Base-by-base conservation (phyloP, 1,284 basidiomycete species). In the Cryptococcus wingfieldii region DNA sequence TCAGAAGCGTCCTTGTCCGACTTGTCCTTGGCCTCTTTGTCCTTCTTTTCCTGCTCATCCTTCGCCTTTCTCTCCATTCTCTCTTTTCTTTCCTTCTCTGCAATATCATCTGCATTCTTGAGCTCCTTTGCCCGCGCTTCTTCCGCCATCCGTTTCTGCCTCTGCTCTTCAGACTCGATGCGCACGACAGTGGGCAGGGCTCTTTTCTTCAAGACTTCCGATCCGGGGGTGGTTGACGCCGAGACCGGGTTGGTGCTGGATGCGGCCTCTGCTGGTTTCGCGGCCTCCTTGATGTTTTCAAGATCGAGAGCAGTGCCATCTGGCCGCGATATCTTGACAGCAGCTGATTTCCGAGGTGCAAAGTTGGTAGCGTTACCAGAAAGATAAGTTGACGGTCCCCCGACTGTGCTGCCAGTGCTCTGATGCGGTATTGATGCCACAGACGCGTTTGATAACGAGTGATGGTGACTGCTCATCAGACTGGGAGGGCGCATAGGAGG, bases 101-200 rank as follows among this genome's bases (percentile, higher is more conserved):
- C 74, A 53, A 65, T 61, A 54, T 64, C 68, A 52, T 76, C 71
- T 42, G 70, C 59, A 59, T 72, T 64, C 59, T 65, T 68, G 53
- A 72, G 71, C 62, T 65, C 66, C 57, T 68, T 67, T 47, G 62
- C 62, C 46, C 64, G 60, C 41, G 71, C 70, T 47, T 77, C 72
- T 54, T 77, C 76, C n/a, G 70, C 72, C 13, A 78, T 53, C 39
- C 77, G 63, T n/a, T 59, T 59, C 54, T 72, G 71, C 60, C 72
- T 74, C 55, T 79, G 78, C 60, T 81, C 80, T 57, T 79, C 78
- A 0, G 78, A 79, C 69, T 83, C 82, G 48, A 82, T 71, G 43
- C 81, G 73, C 1, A 80, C 74, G 16, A 75, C 60, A 10, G 74
- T 69, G 13, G 71, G 70, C 13, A 72, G 62, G 65, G 66, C 18